Percentiles rank a stretch among this genome's conserved stretches.
These are phyloP conservation scores for Diaporthe sp. DNA, from an alignment of 2,329 filamentous ascomycete genomes.

Conservation along the genomic window DNA sequence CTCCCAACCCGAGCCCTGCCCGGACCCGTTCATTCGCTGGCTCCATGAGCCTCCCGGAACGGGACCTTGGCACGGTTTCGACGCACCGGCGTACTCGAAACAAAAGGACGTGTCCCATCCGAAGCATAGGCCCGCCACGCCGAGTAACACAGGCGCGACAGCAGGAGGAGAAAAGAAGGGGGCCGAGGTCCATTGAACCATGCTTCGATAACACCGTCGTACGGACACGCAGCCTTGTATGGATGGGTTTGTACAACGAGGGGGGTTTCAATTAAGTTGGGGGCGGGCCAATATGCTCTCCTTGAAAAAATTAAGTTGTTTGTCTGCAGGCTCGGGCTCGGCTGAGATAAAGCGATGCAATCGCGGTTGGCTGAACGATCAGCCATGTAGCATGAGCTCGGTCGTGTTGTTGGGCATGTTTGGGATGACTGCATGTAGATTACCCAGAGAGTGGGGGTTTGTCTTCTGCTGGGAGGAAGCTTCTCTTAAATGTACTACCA, in stretches of 20 bases:
- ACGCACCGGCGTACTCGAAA: not conserved
- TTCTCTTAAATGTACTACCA: not conserved
- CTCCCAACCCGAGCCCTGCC: not conserved
- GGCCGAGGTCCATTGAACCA: not conserved
- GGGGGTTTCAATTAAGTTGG: not conserved
- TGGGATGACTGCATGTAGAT: not conserved
- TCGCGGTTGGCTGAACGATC: too few relatives aligned
- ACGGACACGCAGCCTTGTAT: not conserved
- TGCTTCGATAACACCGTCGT: not conserved
- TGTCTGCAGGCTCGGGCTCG: not conserved
- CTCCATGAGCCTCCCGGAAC: constrained; percentile 1
- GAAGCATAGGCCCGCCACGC: not conserved
- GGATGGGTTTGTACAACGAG: not conserved
- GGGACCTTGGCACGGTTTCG: constrained; percentile 16
- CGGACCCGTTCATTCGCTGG: constrained; percentile 20
- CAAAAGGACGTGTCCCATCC: not conserved
- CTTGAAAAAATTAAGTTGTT: not conserved
- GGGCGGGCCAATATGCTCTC: not conserved
- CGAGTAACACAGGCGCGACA: constrained; percentile 20
- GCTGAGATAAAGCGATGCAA: too few relatives aligned
- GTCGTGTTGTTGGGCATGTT: too few relatives aligned
- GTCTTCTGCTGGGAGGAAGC: not conserved
- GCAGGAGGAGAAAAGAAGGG: not conserved
- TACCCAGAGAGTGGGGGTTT: too few relatives aligned
- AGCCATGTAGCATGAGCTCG: not conserved